These are phyloP conservation scores for Magnaporthiopsis rhizophila DNA, from an alignment of 2,329 filamentous ascomycete species.

Conservation along the genomic window DNA sequence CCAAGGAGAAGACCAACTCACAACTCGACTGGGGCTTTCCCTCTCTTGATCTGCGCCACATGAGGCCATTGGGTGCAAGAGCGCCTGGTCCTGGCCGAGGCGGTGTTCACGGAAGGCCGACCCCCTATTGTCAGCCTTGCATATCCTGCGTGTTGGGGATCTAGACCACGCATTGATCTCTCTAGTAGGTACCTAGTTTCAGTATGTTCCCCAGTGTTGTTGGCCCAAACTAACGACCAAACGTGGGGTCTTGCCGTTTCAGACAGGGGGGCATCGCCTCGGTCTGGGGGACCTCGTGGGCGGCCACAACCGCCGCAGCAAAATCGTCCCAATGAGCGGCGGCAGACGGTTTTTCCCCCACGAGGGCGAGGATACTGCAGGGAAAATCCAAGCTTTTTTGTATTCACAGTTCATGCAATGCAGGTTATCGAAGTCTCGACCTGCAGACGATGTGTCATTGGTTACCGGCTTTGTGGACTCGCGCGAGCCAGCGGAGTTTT, in stretches of 20 bases:
- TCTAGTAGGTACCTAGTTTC: background rate
- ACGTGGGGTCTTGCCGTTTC: background rate
- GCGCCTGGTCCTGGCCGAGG: background rate
- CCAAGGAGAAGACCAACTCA: background rate
- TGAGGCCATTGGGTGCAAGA: background rate
- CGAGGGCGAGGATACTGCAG: background rate
- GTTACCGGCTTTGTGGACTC: background rate
- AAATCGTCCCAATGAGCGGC: background rate
- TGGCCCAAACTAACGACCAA: background rate
- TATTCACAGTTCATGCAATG: too few relatives aligned
- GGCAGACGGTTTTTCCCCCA: background rate
- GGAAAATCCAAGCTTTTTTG: background rate
- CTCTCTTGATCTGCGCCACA: background rate
- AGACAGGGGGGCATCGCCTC: background rate
- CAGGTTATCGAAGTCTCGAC: background rate
- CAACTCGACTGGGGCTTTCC: background rate
- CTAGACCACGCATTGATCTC: background rate
- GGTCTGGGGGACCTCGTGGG: background rate
- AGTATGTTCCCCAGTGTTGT: background rate
- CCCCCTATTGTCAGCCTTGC: background rate
- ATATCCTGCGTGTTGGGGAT: background rate
- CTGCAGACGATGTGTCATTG: background rate
- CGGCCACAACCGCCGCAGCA: too few relatives aligned
- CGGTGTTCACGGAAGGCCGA: background rate
- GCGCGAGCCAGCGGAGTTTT: background rate